Conservation (phyloP, 2,329 filamentous ascomycete genomes). For the Arachnopeziza araneosa region DNA sequence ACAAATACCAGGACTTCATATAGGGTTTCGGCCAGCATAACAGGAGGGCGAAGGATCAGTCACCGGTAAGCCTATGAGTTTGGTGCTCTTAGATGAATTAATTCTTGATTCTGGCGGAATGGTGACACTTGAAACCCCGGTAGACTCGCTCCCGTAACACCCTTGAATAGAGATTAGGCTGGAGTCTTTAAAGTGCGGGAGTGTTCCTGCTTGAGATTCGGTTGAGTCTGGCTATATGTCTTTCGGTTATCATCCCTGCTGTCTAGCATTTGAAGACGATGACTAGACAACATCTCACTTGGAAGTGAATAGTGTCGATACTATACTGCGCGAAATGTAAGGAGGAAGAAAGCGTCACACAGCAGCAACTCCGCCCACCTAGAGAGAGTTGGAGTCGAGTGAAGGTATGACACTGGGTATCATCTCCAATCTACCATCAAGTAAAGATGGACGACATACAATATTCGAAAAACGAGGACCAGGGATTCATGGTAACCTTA, state of each 20-base stretch:
- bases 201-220: not conserved
- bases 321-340: not conserved
- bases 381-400: not conserved
- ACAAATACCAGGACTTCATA: not conserved
- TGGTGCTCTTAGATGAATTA: not conserved
- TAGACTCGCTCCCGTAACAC: not conserved
- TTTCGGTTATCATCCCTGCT: not conserved
- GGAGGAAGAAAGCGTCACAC: not conserved
- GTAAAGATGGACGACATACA: not conserved
- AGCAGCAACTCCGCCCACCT: not conserved
- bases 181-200: not conserved
- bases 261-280: not conserved
- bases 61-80: not conserved
- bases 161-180: not conserved
- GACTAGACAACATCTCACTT: not conserved
- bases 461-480: not conserved
- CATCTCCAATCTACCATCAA: not conserved
- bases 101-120: not conserved
- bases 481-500: not conserved
- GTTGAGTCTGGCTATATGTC: not conserved
- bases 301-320: not conserved
- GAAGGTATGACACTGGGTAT: not conserved
- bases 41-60: not conserved
- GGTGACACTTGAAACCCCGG: not conserved
- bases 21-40: not conserved